Evolutionary conservation across 345 rosid genomes (phyloP).

Genomic region (Gynandropsis gynandra): DNA sequence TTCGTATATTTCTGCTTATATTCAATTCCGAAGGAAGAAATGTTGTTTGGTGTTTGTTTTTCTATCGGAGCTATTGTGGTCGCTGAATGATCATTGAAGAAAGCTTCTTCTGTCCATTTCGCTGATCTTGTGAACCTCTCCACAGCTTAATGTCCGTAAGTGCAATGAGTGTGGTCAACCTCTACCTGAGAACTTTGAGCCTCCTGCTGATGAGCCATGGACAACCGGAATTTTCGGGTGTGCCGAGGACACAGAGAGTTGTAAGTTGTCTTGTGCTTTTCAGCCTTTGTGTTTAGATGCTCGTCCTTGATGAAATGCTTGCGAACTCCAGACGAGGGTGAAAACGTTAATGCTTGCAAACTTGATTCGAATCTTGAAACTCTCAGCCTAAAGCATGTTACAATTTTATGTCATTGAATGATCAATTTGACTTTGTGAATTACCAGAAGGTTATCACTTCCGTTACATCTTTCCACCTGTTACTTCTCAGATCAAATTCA

Average conservation of each 20-base stretch:
- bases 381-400: no score
- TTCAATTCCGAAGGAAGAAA: neutral
- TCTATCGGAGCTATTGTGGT: constrained; percentile 1
- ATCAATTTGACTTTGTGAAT: no score
- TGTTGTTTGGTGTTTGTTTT: neutral
- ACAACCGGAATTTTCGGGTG: constrained; percentile 91
- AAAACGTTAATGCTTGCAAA: no score
- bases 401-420: no score
- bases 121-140: neutral
- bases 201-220: constrained; percentile 92
- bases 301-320: neutral
- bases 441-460: no score
- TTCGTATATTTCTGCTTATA: neutral
- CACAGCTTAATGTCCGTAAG: constrained; percentile 60
- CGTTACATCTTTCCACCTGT: neutral
- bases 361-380: no score
- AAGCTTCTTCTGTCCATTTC: neutral
- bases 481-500: neutral
- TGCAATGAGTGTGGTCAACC: constrained; percentile 93
- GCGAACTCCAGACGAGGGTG: no score
- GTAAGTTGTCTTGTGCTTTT: constrained; percentile 39
- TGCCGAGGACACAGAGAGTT: constrained; percentile 67
- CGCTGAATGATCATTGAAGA: neutral
- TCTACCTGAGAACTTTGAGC: constrained; percentile 74
- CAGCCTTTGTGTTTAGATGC: neutral